phyloP scores from a whole-genome alignment of 495 filamentous ascomycete species.

The Chaetomidium leptoderma region DNA sequence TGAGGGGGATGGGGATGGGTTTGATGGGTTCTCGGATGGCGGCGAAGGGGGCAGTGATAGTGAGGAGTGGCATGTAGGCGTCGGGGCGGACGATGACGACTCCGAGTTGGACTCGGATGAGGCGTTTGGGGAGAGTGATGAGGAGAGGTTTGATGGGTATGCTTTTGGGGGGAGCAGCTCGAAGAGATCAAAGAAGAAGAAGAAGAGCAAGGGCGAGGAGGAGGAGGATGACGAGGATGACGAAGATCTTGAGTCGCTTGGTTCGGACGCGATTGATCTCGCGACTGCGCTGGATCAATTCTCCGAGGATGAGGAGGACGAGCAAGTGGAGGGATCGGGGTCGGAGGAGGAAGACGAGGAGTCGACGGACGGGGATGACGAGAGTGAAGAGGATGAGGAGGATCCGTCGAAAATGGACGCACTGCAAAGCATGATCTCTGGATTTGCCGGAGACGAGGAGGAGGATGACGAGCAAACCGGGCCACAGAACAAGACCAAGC shows the following conservation, averaged over 20 bases:
- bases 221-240: constrained; percentile 58
- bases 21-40: constrained; percentile 36
- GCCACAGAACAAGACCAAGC: constrained; percentile 56
- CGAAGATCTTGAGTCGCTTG: constrained; percentile 52
- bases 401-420: constrained; percentile 59
- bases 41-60: constrained; percentile 69
- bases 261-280: constrained; percentile 82
- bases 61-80: constrained; percentile 77
- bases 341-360: constrained; percentile 39
- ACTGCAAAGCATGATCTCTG: constrained; percentile 65
- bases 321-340: constrained; percentile 29
- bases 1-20: constrained; percentile 43
- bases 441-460: constrained; percentile 49
- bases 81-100: constrained; percentile 70
- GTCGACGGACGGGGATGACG: constrained; percentile 45
- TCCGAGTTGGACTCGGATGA: constrained; percentile 88
- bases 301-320: constrained; percentile 44
- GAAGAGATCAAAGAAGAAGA: constrained; percentile 33
- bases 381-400: constrained; percentile 49
- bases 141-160: constrained; percentile 74
- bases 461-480: constrained; percentile 25
- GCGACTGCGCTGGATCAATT: constrained; percentile 75
- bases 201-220: constrained; percentile 43
- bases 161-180: constrained; percentile 65
- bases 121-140: constrained; percentile 84